Percentiles rank a stretch among this genome's conserved stretches.
Evolutionary conservation across 1,139 yeast genomes (phyloP).

Genomic region (Candida albicans): DNA sequence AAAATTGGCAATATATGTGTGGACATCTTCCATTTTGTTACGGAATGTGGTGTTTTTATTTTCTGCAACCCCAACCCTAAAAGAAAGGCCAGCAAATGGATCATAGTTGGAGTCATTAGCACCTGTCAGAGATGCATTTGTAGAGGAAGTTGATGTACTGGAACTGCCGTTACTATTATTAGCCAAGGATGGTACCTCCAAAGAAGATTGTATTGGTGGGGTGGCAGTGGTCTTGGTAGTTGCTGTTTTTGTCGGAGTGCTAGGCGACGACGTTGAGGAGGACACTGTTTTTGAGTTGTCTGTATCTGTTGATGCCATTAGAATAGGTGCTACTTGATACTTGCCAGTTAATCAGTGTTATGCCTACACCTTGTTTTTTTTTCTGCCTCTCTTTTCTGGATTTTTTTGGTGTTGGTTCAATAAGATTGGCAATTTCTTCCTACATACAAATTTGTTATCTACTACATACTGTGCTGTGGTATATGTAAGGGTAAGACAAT

Average conservation of each 20-base stretch:
- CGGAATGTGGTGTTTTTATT: conserved; percentile 80
- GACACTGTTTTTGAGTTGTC: not conserved
- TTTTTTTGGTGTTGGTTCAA: too few relatives aligned
- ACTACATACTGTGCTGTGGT: too few relatives aligned
- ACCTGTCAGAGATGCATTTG: not conserved
- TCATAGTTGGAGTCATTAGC: conserved; percentile 17
- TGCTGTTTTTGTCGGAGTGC: not conserved
- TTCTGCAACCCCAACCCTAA: conserved; percentile 85
- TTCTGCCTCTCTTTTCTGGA: too few relatives aligned
- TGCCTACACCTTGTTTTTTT: too few relatives aligned
- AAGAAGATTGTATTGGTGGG: conserved; percentile 5
- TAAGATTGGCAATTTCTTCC: too few relatives aligned
- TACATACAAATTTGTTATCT: too few relatives aligned
- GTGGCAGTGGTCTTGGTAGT: conserved; percentile 6
- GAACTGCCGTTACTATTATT: not conserved
- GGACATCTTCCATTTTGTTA: conserved; percentile 95
- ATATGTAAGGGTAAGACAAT: too few relatives aligned
- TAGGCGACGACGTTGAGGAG: not conserved
- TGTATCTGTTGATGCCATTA: not conserved
- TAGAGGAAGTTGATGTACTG: not conserved
- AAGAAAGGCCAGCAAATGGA: conserved; percentile 56
- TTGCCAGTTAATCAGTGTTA: not conserved
- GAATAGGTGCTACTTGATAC: not conserved
- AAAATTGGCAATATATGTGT: conserved; percentile 88
- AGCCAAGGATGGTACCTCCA: conserved; percentile 2